These are phyloP conservation scores for Penicillium janthinellum DNA, from an alignment of 2,329 filamentous ascomycete genomes.

Conservation along the genomic window DNA sequence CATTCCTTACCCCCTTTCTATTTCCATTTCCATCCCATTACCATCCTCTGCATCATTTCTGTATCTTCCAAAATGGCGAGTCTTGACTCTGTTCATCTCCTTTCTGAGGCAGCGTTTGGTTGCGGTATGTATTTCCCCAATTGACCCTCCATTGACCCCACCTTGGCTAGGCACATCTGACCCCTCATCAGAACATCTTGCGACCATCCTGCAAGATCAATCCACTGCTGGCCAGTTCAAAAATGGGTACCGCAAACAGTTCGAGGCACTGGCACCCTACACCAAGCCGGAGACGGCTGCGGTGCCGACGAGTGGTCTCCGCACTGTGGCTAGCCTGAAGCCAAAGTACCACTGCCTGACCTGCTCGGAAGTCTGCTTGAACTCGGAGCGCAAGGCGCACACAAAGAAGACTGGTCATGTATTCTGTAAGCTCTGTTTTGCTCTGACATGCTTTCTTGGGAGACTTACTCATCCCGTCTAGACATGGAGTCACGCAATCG, in stretches of 20 bases:
- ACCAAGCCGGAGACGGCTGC: constrained; percentile 27
- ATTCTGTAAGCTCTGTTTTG: constrained; percentile 40
- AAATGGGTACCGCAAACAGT: constrained; percentile 35
- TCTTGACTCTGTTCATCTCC: constrained; percentile 35
- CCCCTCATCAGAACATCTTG: constrained; percentile 41
- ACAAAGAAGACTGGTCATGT: constrained; percentile 42
- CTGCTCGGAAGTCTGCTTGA: constrained; percentile 37
- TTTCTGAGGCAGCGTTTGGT: constrained; percentile 44
- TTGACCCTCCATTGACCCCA: background rate
- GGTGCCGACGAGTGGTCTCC: constrained; percentile 24
- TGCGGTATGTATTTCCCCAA: constrained; percentile 38
- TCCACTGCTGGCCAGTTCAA: constrained; percentile 40
- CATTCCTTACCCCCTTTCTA: constrained; percentile 1
- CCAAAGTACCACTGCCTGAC: constrained; percentile 44
- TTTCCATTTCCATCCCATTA: constrained; percentile 1
- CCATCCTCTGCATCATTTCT: background rate
- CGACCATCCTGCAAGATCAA: constrained; percentile 35
- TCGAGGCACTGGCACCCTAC: constrained; percentile 33
- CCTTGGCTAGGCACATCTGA: constrained; percentile 19
- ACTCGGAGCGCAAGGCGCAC: constrained; percentile 37
- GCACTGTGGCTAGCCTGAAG: constrained; percentile 34
- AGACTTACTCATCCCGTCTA: constrained; percentile 21
- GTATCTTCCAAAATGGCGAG: constrained; percentile 34
- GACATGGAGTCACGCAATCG: constrained; percentile 46
- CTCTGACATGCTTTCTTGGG: background rate